These are phyloP conservation scores for Lentinula sp. DNA, from an alignment of 768 basidiomycete species.

Conservation along the genomic window DNA sequence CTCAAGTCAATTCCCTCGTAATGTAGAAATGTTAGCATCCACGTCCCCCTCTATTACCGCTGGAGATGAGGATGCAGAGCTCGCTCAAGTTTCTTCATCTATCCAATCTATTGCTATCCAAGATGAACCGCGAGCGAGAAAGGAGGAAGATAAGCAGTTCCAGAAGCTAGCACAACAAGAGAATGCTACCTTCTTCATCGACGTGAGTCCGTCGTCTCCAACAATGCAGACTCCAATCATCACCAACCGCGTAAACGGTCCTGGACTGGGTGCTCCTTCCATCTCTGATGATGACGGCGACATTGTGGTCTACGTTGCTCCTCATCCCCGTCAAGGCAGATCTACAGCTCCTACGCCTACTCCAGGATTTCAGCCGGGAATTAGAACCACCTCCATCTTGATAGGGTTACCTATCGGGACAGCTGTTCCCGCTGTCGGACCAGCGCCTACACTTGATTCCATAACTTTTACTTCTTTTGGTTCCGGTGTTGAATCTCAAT, in stretches of 20 bases:
- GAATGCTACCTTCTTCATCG: constrained; percentile 29
- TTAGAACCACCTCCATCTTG: background rate
- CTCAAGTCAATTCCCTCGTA: background rate
- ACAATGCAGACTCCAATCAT: constrained; percentile 1
- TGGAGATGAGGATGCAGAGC: background rate
- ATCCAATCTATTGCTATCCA: background rate
- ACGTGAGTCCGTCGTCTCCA: constrained; percentile 28
- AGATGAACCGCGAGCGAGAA: background rate
- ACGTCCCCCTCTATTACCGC: background rate
- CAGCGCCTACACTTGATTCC: constrained; percentile 19
- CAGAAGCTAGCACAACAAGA: background rate
- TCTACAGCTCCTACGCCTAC: background rate
- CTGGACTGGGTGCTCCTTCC: constrained; percentile 3
- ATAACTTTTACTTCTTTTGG: constrained; percentile 30
- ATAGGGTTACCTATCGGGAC: background rate
- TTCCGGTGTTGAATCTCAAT: constrained; percentile 1
- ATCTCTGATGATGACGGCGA: constrained; percentile 48
- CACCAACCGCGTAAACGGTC: background rate
- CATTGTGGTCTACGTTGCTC: constrained; percentile 72
- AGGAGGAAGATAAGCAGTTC: background rate
- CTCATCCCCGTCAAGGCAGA: constrained; percentile 46
- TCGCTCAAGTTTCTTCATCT: background rate
- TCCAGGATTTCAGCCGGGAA: background rate
- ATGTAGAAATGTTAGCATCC: background rate
- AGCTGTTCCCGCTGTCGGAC: background rate